Base-by-base conservation (phyloP, 2,329 filamentous ascomycete species). In the Penicillium hordei region DNA sequence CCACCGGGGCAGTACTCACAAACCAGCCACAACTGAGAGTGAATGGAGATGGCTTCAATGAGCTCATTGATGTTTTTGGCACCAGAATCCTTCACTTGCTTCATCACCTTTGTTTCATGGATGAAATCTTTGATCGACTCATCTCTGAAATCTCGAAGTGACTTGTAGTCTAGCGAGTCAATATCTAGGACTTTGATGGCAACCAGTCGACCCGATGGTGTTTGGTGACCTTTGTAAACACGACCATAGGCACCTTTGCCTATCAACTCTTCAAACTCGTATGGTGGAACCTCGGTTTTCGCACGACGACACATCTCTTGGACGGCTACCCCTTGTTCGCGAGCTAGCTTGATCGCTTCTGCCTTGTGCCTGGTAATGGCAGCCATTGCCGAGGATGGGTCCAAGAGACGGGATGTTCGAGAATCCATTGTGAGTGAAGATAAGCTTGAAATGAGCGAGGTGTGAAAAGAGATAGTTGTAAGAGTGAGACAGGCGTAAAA, bases 1-100 rank as follows among this genome's bases (percentile, higher is more conserved):
- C 86, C 86, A 63, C 86, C 86, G 27, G 85, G 85, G 60, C 84
- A 86, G 68, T 87, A 87, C 68, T 88, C 86, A 70, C 83, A 86
- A 54, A 88, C 80, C 60, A 88, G 81, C 86, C 86, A 88, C 23
- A 88, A 75, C 64, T 88, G 84, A 51, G 83, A 84, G 63, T 87
- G 84, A 23, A 87, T 81, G 4, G 84, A 81, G 44, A 86, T 82
- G 0, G 86, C 85, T 64, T 88, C 85, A 60, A 86, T 83, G 40
- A 88, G 80, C 59, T 83, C 80, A 60, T 88, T 88, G 65, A 88
- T 82, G 58, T 87, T 87, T 61, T 82, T 81, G 2, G 85, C 85
- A 39, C 81, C 83, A 57, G 82, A 82, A 63, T 87, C 84, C 67
- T 85, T 83, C 10, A 87, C 79, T 65, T 86, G 83, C 62, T 84